Evolutionary conservation across 2,329 filamentous ascomycete genomes (phyloP).

Genomic region (Stenocarpella maydis): DNA sequence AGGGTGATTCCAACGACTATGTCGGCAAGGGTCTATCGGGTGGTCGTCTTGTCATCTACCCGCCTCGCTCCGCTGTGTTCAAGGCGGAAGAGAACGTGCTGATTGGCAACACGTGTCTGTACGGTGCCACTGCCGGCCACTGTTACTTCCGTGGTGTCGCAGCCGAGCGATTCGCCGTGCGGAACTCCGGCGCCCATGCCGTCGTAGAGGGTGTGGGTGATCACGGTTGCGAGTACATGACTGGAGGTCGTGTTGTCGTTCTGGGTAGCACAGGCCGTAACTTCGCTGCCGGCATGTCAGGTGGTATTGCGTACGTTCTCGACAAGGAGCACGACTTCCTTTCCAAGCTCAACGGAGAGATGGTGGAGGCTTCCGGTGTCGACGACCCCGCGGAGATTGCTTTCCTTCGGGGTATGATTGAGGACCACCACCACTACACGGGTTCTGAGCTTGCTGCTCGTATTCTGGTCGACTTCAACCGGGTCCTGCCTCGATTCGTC

Average conservation of each 20-base stretch:
- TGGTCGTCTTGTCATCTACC: conserved; percentile 92
- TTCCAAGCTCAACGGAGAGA: conserved; percentile 94
- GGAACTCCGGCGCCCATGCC: conserved; percentile 95
- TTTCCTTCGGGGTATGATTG: conserved; percentile 87
- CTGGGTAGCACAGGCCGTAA: conserved; percentile 92
- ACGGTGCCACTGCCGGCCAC: conserved; percentile 88
- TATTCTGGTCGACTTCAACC: conserved; percentile 93
- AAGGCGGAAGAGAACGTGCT: conserved; percentile 96
- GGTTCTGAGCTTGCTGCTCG: conserved; percentile 94
- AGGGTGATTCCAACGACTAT: conserved; percentile 96
- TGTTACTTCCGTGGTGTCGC: conserved; percentile 98
- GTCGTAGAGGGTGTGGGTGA: conserved; percentile 97
- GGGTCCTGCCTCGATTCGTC: conserved; percentile 87
- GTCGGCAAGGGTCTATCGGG: conserved; percentile 96
- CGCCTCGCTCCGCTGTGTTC: conserved; percentile 87
- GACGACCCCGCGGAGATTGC: conserved; percentile 90
- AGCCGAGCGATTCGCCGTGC: conserved; percentile 94
- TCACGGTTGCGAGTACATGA: conserved; percentile 99
- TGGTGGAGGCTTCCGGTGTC: conserved; percentile 89
- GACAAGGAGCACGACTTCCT: conserved; percentile 90
- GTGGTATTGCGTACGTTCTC: conserved; percentile 93
- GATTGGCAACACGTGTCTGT: conserved; percentile 93
- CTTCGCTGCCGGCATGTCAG: conserved; percentile 98
- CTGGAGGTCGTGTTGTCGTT: conserved; percentile 87
- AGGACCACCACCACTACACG: conserved; percentile 98